phyloP scores from a whole-genome alignment of 257 asterid genomes.

The Solanum virginianum region DNA sequence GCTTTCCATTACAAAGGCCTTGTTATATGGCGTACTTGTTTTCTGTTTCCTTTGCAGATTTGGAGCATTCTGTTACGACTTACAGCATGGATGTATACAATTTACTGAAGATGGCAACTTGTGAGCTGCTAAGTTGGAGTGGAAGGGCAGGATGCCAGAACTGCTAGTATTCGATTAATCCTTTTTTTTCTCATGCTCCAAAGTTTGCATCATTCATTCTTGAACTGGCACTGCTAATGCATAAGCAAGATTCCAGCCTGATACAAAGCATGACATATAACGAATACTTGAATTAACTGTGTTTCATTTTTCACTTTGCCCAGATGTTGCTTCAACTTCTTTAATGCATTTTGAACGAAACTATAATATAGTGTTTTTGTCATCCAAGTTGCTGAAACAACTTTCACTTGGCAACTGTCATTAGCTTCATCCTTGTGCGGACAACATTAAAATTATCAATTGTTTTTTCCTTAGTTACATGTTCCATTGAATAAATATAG shows the following conservation, averaged over 20 bases:
- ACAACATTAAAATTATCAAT: no score
- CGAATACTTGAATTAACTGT: background rate
- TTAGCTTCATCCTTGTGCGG: no score
- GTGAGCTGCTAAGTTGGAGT: background rate
- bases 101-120: background rate
- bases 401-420: no score
- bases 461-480: no score
- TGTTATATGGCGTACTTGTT: background rate
- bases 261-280: background rate
- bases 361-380: no score
- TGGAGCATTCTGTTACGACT: background rate
- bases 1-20: background rate
- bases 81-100: background rate
- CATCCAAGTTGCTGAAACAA: no score
- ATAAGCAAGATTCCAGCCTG: background rate
- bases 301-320: background rate
- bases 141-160: background rate
- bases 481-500: background rate
- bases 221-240: background rate
- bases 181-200: background rate
- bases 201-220: background rate
- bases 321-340: background rate
- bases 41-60: background rate
- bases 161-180: background rate
- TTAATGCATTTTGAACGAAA: no score